Evolutionary conservation across 75 land plant genomes (phyloP).

Genomic region (Chamaecyparis obtusa): DNA sequence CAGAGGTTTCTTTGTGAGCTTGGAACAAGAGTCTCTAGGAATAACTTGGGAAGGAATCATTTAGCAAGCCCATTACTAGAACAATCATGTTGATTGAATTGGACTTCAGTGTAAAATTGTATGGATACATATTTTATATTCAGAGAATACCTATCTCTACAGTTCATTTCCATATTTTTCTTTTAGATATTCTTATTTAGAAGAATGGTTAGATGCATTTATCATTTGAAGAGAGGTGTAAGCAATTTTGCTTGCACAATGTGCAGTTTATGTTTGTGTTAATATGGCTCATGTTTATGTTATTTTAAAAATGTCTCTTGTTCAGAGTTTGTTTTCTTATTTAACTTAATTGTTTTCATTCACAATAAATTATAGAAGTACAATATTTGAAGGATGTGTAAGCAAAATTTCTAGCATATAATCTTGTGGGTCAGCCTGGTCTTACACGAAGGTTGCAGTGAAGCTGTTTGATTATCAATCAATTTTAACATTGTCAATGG

Average conservation of each 20-base stretch:
- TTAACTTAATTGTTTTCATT: neutral
- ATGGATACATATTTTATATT: neutral
- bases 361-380: neutral
- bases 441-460: neutral
- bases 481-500: neutral
- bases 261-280: too few species aligned
- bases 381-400: conserved; percentile 3
- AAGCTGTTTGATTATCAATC: conserved; percentile 1
- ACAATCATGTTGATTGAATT: neutral
- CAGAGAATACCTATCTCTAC: neutral
- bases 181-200: neutral
- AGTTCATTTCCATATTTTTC: neutral
- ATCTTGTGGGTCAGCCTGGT: neutral
- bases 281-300: too few species aligned
- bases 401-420: neutral
- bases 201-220: neutral
- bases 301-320: too few species aligned
- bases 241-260: neutral
- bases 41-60: neutral
- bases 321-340: neutral
- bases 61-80: neutral
- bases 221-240: neutral
- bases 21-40: neutral
- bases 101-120: conserved; percentile 5
- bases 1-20: neutral